Percentiles rank a stretch among this genome's conserved stretches.
Conservation (phyloP, 2,329 filamentous ascomycete genomes). For the Fusarium algeriense region DNA sequence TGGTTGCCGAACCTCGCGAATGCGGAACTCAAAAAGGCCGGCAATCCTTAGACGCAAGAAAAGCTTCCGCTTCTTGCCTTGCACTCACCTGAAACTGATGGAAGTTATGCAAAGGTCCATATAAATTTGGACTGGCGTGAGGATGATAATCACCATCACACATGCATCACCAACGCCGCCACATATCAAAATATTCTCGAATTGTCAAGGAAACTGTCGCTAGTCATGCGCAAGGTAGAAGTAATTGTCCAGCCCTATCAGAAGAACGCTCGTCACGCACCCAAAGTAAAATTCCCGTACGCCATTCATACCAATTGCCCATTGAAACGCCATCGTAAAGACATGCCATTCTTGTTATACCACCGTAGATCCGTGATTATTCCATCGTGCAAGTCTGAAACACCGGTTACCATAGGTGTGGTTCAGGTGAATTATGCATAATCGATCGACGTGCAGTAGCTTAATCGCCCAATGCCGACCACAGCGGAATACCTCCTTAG, state of each 20-base stretch:
- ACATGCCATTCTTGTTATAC: neutral
- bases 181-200: neutral
- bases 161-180: neutral
- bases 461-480: neutral
- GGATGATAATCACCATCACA: neutral
- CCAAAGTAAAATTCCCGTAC: slow-evolving; percentile 8
- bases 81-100: neutral
- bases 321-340: slow-evolving; percentile 27
- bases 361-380: neutral
- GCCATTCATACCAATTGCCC: slow-evolving; percentile 3
- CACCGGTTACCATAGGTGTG: neutral
- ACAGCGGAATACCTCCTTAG: neutral
- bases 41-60: rapidly evolving
- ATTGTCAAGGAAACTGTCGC: slow-evolving; percentile 25
- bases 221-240: slow-evolving; percentile 5
- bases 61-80: neutral
- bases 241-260: neutral
- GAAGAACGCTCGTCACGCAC: slow-evolving; percentile 19
- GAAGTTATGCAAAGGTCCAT: no score
- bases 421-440: slow-evolving; percentile 14
- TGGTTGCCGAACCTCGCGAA: no score
- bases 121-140: neutral
- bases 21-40: rapidly evolving
- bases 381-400: slow-evolving; percentile 17
- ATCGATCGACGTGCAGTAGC: slow-evolving; percentile 35